phyloP scores from a whole-genome alignment of 192 early-diverging fungal species.

The Coemansia reversa region DNA sequence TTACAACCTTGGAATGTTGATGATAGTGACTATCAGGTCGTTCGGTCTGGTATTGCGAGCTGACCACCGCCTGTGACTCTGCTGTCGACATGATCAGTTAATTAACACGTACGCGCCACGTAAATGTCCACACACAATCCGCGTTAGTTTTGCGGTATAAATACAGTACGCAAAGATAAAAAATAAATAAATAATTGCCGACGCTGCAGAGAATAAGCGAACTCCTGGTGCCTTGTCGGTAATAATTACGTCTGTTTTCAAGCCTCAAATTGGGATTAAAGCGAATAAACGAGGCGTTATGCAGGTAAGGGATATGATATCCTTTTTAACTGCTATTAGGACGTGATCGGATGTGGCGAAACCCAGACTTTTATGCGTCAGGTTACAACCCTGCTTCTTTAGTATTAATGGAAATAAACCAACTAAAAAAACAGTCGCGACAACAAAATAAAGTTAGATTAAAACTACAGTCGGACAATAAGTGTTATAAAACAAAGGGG shows the following conservation, averaged over 20 bases:
- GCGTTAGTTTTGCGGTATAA: constrained; percentile 1
- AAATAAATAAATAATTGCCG: constrained; percentile 4
- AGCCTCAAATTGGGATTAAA: neutral
- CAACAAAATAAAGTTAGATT: too few species aligned
- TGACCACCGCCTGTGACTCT: constrained; percentile 11
- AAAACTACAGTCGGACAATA: too few species aligned
- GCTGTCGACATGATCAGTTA: constrained; percentile 10
- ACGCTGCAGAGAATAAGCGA: neutral
- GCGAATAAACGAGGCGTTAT: neutral
- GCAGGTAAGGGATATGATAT: neutral
- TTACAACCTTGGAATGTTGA: constrained; percentile 39
- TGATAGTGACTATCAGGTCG: constrained; percentile 18
- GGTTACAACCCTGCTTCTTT: too few species aligned
- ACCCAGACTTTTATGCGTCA: neutral
- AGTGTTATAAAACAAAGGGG: too few species aligned
- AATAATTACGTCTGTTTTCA: neutral
- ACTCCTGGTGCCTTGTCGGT: neutral
- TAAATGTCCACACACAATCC: neutral
- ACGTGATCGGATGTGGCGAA: neutral
- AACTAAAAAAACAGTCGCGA: too few species aligned
- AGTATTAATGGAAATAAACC: too few species aligned
- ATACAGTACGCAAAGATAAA: constrained; percentile 3
- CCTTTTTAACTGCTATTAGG: neutral
- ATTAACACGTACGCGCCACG: constrained; percentile 1
- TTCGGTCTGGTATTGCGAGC: neutral